These are phyloP conservation scores for Polygonum maritimum DNA, from an alignment of 148 eudicot genomes.

Conservation along the genomic window DNA sequence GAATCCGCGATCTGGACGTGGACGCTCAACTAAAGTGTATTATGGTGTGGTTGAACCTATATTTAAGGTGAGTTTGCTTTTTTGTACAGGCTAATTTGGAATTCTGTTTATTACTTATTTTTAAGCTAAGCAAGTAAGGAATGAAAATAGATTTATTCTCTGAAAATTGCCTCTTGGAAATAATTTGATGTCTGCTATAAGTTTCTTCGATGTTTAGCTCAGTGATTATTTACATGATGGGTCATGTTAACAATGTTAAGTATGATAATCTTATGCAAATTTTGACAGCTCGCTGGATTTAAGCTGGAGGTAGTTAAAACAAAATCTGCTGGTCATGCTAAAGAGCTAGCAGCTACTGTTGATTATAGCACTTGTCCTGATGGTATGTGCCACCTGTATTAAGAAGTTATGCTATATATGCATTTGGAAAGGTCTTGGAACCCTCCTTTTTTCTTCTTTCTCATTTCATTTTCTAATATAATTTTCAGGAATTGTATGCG, in stretches of 20 bases:
- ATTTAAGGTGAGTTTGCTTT: constrained; percentile 59
- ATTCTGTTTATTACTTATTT: neutral
- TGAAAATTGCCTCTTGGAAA: neutral
- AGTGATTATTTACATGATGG: neutral
- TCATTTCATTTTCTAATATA: neutral
- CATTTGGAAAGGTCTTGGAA: neutral
- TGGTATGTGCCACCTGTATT: constrained; percentile 38
- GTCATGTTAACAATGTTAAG: neutral
- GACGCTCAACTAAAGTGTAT: constrained; percentile 93
- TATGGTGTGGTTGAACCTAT: constrained; percentile 81
- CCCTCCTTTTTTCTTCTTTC: neutral
- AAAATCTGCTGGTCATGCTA: constrained; percentile 93
- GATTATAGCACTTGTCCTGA: constrained; percentile 97
- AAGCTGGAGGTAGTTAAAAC: constrained; percentile 91
- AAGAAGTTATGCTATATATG: neutral
- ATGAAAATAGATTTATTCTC: neutral
- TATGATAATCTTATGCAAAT: constrained; percentile 17
- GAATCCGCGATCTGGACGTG: constrained; percentile 92
- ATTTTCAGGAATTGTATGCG: constrained; percentile 75
- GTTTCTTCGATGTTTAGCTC: neutral
- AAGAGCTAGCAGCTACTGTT: constrained; percentile 72
- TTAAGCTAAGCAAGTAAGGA: neutral
- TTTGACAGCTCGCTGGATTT: constrained; percentile 92
- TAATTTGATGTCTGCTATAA: neutral
- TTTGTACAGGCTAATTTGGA: neutral